A percentile compares a stretch with the other conserved stretches of the same genome.
These are phyloP conservation scores for Artomyces pyxidatus DNA, from an alignment of 768 basidiomycete genomes.

Conservation along the genomic window DNA sequence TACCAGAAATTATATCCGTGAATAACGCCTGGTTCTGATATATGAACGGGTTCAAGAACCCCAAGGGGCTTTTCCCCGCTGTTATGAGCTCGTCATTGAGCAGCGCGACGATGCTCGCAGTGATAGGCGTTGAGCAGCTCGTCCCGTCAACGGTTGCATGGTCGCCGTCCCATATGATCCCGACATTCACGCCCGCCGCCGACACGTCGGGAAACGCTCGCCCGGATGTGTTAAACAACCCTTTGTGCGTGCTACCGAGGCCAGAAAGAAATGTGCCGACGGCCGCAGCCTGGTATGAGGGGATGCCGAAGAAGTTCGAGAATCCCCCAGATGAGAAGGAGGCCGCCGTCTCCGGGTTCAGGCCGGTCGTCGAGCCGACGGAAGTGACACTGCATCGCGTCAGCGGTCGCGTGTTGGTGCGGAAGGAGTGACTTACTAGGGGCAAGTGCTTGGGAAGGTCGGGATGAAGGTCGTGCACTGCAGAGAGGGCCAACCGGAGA, in stretches of 20 bases:
- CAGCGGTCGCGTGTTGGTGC: neutral
- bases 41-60: constrained; percentile 18
- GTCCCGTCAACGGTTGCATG: constrained; percentile 21
- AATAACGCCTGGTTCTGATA: constrained; percentile 10
- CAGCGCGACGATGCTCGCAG: constrained; percentile 26
- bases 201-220: constrained; percentile 42
- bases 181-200: constrained; percentile 28
- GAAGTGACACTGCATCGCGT: neutral
- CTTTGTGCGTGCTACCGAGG: constrained; percentile 22
- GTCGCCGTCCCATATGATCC: constrained; percentile 4
- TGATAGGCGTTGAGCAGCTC: constrained; percentile 25
- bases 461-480: constrained; percentile 25
- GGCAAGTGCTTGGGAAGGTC: constrained; percentile 28
- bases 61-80: constrained; percentile 16
- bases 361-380: neutral
- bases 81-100: constrained; percentile 26
- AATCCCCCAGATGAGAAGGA: constrained; percentile 22
- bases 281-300: constrained; percentile 30
- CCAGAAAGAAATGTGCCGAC: constrained; percentile 30
- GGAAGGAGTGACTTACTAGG: constrained; percentile 19
- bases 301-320: constrained; percentile 22
- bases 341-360: constrained; percentile 16
- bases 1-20: constrained; percentile 1
- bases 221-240: constrained; percentile 27
- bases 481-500: constrained; percentile 22